Evolutionary conservation across 352 stramenopile species (phyloP).

Genomic region (Phytophthora constricta): DNA sequence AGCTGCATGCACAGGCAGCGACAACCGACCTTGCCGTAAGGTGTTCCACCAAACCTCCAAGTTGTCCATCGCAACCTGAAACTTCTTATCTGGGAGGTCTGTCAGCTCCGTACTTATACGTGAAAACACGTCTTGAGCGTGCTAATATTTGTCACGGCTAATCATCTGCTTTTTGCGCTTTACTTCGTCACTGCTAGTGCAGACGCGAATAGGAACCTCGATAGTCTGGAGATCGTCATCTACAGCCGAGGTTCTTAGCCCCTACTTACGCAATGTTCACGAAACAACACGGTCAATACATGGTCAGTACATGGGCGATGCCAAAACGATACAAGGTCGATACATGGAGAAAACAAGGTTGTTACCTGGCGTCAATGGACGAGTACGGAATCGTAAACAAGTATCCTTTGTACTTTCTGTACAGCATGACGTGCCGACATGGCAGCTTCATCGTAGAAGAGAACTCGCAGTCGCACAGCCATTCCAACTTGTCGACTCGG

Average conservation of each 20-base stretch:
- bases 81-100: too few species aligned
- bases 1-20: too few species aligned
- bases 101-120: neutral
- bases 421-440: constrained; percentile 4
- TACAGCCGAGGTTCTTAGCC: neutral
- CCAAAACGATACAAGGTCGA: constrained; percentile 3
- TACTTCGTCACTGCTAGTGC: neutral
- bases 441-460: constrained; percentile 10
- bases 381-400: constrained; percentile 6
- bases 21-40: too few species aligned
- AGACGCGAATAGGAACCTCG: too few species aligned
- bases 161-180: constrained; percentile 15
- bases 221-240: neutral
- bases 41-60: too few species aligned
- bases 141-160: constrained; percentile 4
- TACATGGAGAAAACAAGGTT: too few species aligned
- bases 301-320: neutral
- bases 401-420: neutral
- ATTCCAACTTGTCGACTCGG: constrained; percentile 3
- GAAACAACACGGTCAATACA: constrained; percentile 1
- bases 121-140: neutral
- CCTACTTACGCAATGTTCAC: neutral
- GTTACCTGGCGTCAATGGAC: constrained; percentile 4
- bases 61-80: too few species aligned
- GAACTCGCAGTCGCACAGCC: constrained; percentile 8